Base-by-base conservation (phyloP, 768 basidiomycete genomes). In the Crepidotus variabilis region DNA sequence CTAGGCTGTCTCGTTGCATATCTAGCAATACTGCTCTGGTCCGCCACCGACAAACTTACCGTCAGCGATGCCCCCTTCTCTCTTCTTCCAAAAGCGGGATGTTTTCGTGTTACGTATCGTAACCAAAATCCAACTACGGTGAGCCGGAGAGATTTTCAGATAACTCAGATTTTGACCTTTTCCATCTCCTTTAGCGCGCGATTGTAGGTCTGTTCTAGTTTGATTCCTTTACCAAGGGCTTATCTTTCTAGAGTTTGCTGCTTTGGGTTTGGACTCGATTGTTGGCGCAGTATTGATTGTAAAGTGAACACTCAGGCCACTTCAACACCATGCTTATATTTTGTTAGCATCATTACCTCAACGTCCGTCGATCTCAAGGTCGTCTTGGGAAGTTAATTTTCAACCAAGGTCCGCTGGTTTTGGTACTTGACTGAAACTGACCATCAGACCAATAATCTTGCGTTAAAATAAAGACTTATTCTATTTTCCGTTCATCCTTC, bases 21-120 rank as follows among this genome's bases (percentile, higher is more conserved):
- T 23, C 11, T 56, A 16, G 6, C 46, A 18, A 32, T 56, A 6
- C 43, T 56, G n/a, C 46, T 51, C 10, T 56, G 55, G 55, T 51
- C 28, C 46, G 22, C 50, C 7, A 35, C 46, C 39, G 55, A 51
- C 21, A 13, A 21, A 39, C 11, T 56, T 39, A 28, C 48, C 2
- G 2, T 51, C 16, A 24, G 34, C 18, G 20, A 50, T 32, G 24
- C 20, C 3, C 36, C 55, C 11, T 56, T 56, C 46, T 11, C 7
- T 16, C 24, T 32, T 18, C 32, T 56, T n/a, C 36, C 43, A 16
- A 13, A 45, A 28, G 43, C 55, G n/a, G 55, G 55, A 18, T 56
- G 55, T 46, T 56, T 51, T 22, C 55, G 55, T 32, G 23, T 18
- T 13, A 24, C 50, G 22, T 49, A 47, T 50, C 47, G 50, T 36